A percentile compares a stretch with the other conserved stretches of the same genome.
Conservation (phyloP, 805 yeast genomes). For the Myxozyma udenii region DNA sequence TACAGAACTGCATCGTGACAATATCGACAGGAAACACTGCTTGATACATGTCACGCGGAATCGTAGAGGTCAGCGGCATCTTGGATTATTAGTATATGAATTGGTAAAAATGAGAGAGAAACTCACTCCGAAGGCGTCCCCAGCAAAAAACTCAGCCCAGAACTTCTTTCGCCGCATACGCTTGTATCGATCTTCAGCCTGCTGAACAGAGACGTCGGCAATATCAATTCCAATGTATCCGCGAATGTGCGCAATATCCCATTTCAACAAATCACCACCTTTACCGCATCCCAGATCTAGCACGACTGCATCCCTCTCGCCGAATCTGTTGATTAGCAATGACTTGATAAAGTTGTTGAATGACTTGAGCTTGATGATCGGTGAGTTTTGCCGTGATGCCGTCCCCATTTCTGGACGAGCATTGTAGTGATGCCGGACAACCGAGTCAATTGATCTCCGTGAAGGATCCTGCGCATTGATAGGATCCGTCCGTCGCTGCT, state of each 20-base stretch:
- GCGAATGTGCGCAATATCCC: conserved; percentile 67
- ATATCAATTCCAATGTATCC: conserved; percentile 90
- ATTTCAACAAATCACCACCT: conserved; percentile 94
- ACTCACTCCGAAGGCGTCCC: conserved; percentile 71
- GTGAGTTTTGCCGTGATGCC: conserved; percentile 66
- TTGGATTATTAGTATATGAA: not conserved
- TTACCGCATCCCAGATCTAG: conserved; percentile 95
- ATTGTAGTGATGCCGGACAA: conserved; percentile 82
- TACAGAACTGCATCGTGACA: conserved; percentile 86
- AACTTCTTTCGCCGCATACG: conserved; percentile 53
- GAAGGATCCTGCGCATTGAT: conserved; percentile 2
- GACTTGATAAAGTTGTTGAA: conserved; percentile 92
- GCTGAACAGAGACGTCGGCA: conserved; percentile 80
- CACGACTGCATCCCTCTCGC: conserved; percentile 54
- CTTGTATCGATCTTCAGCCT: conserved; percentile 75
- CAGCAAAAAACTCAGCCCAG: conserved; percentile 82
- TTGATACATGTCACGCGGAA: conserved; percentile 46
- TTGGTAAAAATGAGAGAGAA: conserved; percentile 37
- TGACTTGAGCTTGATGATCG: conserved; percentile 78
- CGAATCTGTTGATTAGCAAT: conserved; percentile 70
- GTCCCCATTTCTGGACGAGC: conserved; percentile 67
- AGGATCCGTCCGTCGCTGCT: not conserved
- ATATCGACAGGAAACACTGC: conserved; percentile 81
- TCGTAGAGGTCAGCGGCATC: conserved; percentile 18
- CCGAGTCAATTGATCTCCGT: conserved; percentile 47